Evolutionary conservation across 208 protist genomes (phyloP).

Genomic region (Cochliopodium minus): DNA sequence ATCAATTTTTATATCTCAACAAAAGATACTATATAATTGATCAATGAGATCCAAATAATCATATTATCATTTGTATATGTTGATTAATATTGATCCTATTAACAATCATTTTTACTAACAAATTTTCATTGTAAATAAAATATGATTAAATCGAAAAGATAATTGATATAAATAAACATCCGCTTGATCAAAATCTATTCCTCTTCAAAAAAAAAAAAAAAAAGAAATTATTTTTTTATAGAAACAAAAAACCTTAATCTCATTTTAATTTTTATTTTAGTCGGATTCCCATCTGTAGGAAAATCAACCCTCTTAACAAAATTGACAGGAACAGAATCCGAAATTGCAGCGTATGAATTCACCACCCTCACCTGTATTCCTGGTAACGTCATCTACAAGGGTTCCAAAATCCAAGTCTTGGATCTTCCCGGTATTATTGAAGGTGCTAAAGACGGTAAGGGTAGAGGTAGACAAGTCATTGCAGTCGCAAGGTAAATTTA

Average conservation of each 20-base stretch:
- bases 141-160: background rate
- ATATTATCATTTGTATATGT: no score
- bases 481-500: constrained; percentile 62
- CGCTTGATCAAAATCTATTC: background rate
- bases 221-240: no score
- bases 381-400: constrained; percentile 76
- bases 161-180: background rate
- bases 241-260: no score
- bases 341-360: constrained; percentile 94
- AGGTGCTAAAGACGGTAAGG: constrained; percentile 95
- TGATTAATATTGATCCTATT: no score
- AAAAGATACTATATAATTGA: no score
- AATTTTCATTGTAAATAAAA: no score
- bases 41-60: no score
- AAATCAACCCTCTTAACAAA: constrained; percentile 91
- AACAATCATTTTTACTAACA: no score
- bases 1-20: no score
- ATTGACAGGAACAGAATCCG: constrained; percentile 83
- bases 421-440: constrained; percentile 96
- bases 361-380: constrained; percentile 95
- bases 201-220: background rate
- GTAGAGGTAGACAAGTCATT: constrained; percentile 92
- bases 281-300: constrained; percentile 91
- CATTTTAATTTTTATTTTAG: no score
- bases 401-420: constrained; percentile 75